Percentiles rank a stretch among this genome's conserved stretches.
phyloP scores from a whole-genome alignment of 495 filamentous ascomycete species.

The Xylaria nigripes region DNA sequence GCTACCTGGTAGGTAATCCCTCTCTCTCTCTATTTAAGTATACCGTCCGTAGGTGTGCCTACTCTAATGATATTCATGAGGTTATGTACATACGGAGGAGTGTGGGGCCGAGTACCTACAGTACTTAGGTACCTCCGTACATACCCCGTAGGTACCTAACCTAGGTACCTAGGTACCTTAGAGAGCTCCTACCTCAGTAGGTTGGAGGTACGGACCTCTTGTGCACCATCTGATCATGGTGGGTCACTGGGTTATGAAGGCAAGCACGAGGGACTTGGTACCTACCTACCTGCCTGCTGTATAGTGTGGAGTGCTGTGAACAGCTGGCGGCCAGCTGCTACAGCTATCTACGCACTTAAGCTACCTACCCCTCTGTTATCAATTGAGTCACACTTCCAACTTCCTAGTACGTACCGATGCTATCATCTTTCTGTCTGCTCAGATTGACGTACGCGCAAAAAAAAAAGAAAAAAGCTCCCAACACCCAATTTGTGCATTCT shows the following conservation, averaged over 20 bases:
- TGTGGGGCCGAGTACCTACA: background rate
- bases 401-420: background rate
- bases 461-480: background rate
- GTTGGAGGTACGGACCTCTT: no score
- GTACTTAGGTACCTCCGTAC: background rate
- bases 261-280: background rate
- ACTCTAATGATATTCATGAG: no score
- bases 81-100: background rate
- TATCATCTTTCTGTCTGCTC: background rate
- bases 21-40: no score
- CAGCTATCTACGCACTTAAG: background rate
- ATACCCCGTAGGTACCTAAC: background rate
- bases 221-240: no score
- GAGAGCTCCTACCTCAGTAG: no score
- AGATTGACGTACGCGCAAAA: background rate
- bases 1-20: no score
- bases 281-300: background rate
- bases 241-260: background rate
- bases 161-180: no score
- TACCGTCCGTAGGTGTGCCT: background rate
- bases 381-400: background rate
- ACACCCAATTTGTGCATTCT: no score
- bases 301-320: background rate
- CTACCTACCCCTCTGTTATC: background rate
- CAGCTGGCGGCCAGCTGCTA: background rate